Evolutionary conservation across 2,329 filamentous ascomycete genomes (phyloP).

Genomic region (Elsinoe batatas): DNA sequence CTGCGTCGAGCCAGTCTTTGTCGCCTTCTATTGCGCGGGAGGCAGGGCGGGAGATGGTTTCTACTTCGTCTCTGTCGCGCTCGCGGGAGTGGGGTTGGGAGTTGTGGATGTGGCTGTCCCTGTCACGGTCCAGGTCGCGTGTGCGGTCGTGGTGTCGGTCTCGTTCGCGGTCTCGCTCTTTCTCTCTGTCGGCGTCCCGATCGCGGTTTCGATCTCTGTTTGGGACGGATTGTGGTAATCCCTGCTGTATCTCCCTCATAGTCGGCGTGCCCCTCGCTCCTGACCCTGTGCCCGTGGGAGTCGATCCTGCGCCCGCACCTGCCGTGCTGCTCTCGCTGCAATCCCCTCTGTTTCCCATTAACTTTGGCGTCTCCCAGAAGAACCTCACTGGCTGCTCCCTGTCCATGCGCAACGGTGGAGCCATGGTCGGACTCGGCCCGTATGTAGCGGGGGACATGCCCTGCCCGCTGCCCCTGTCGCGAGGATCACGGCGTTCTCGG

Average conservation of each 20-base stretch:
- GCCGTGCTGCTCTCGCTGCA: neutral
- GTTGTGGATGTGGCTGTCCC: too few species aligned
- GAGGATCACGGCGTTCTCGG: neutral
- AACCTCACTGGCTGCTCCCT: slow-evolving; percentile 8
- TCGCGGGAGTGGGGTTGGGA: neutral
- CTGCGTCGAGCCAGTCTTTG: slow-evolving; percentile 7
- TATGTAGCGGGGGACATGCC: neutral
- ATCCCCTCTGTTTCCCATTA: neutral
- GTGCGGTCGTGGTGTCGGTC: neutral
- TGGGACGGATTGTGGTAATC: neutral
- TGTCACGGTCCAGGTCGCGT: too few species aligned
- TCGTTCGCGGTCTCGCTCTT: neutral
- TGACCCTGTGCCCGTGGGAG: neutral
- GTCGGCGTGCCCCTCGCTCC: neutral
- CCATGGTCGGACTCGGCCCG: slow-evolving; percentile 1
- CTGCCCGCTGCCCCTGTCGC: neutral
- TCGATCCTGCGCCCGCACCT: neutral
- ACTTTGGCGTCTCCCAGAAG: slow-evolving; percentile 7
- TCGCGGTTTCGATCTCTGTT: neutral
- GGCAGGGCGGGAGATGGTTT: neutral
- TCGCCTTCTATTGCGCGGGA: neutral
- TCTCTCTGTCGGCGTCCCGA: neutral
- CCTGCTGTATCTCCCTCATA: neutral
- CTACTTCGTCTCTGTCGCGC: neutral
- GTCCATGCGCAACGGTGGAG: neutral